Evolutionary conservation across 805 yeast genomes (phyloP), one percentile per base, ranked within the genome.

Genomic region (Candida suzukii): DNA sequence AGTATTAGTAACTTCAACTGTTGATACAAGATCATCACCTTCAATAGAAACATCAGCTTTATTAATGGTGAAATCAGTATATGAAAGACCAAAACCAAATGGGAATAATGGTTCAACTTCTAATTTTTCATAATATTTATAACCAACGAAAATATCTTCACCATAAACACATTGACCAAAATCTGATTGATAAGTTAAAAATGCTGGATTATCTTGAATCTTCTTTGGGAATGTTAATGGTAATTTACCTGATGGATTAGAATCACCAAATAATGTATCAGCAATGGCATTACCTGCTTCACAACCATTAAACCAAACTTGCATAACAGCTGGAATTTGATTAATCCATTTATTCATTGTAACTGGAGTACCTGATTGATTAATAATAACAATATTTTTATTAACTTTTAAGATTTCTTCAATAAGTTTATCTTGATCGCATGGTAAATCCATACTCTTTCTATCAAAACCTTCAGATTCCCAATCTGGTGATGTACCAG

Each of bases 391-490:
- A 2, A 73, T 66, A 48, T 76, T 72, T 20, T 70, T 66, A 48
- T 76, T 76, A 19, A 64, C 80, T 26, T 58, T 59, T 28, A 63
- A 43, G 11, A 78, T 67, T 11, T 65, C 73, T 19, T 50, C 56
- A 24, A 77, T 64, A 43, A 78, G 64, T 35, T 68, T 63, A 40
- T 72, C 66, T 24, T 72, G 68, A 35, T 53, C 47, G 13, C 71
- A 70, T 22, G 84, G 84, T 22, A 76, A 61, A 35, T 67, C 67
- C 74, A 79, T 63, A 51, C 63, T 46, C 3, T 55, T 52, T 50
- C 83, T 63, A 54, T 78, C 85, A 46, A 63, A 69, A 32, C 83
- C 81, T 55, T 79, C 84, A 22, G 74, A 60, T 54, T 79, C 84
- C 71, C 75, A 76, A 31, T 76, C 81, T 24, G 60, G 59, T 46